Conservation (phyloP, 2,329 filamentous ascomycete species). For the Trichoderma oligosporum region DNA sequence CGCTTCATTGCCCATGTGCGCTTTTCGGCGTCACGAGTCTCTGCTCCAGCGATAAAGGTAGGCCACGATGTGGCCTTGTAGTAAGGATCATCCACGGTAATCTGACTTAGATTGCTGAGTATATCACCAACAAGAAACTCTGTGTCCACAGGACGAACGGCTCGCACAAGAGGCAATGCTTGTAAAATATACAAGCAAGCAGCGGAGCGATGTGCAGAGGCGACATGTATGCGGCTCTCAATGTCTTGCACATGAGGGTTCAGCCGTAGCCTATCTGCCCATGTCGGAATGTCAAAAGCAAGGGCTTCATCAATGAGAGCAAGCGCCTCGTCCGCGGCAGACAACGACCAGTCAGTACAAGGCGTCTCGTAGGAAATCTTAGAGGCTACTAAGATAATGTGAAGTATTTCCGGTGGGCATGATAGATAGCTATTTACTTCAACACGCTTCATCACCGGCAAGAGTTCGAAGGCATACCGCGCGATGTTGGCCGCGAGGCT, state of each 20-base stretch:
- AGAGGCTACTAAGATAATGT: constrained; percentile 44
- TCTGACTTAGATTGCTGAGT: constrained; percentile 46
- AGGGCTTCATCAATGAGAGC: constrained; percentile 41
- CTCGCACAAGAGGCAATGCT: constrained; percentile 38
- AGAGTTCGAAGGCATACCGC: constrained; percentile 37
- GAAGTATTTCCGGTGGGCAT: constrained; percentile 42
- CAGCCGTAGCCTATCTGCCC: constrained; percentile 40
- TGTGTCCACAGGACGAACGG: constrained; percentile 38
- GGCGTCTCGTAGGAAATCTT: constrained; percentile 40
- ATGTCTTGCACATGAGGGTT: constrained; percentile 37
- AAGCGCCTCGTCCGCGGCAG: constrained; percentile 37
- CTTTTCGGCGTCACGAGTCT: constrained; percentile 45
- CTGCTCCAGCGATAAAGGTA: constrained; percentile 55
- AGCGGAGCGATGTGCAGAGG: constrained; percentile 45
- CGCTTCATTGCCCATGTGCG: constrained; percentile 51
- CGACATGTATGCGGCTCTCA: constrained; percentile 42
- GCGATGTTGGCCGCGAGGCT: constrained; percentile 39
- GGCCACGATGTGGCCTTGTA: constrained; percentile 61
- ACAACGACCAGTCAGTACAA: constrained; percentile 31
- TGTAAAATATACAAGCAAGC: constrained; percentile 47
- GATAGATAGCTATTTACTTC: constrained; percentile 43
- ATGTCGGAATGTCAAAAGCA: constrained; percentile 40
- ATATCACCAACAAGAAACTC: constrained; percentile 48
- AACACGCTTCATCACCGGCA: constrained; percentile 40
- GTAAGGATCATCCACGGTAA: constrained; percentile 47